Evolutionary conservation across 2,329 filamentous ascomycete species (phyloP), one percentile per base, ranked within the genome.

Genomic region (Fusarium falciforme): DNA sequence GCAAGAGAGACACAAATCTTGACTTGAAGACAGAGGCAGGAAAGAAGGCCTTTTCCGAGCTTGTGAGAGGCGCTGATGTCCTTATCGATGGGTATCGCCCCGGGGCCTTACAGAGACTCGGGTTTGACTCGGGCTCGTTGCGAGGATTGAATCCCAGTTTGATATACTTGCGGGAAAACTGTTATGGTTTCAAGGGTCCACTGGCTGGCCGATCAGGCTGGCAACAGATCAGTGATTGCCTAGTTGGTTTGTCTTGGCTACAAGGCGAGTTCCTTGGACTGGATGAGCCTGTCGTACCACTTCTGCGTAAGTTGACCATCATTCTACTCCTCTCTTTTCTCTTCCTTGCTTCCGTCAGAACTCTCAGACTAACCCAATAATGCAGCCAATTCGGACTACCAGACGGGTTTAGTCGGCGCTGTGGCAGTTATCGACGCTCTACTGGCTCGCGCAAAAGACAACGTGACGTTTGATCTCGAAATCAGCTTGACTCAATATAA

Each of bases 281-380:
- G 7, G 36, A 38, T 5, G 36, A 38, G 8, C 36, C 36, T n/a
- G 36, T 38, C 7, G 36, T 38, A 10, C 36, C 36, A 38, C 36
- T 38, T 38, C 36, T 38, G 3, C 36, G 36, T n/a, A 38, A 10
- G 36, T n/a, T 38, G 16, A 38, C 4, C 16, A n/a, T 38, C 2
- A 38, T n/a, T n/a, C n/a, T n/a, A n/a, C n/a, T n/a, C n/a, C 16
- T 38, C 6, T 38, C 35, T 38, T 12, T 33, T 33, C 11, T 33
- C 4, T 33, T 33, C 5, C 11, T 33, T 0, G 1, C 1, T 33
- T 3, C 17, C 36, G 2, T n/a, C 4, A 2, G 36, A 2, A 10
- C 17, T 2, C 5, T 38, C 17, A n/a, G 3, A 6, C 36, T 38
- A 8, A 38, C 36, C 0, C 2, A 1, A 38, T 38, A 38, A 38